Evolutionary conservation across 2,329 filamentous ascomycete species (phyloP).

Genomic region (Blastomyces gilchristii): DNA sequence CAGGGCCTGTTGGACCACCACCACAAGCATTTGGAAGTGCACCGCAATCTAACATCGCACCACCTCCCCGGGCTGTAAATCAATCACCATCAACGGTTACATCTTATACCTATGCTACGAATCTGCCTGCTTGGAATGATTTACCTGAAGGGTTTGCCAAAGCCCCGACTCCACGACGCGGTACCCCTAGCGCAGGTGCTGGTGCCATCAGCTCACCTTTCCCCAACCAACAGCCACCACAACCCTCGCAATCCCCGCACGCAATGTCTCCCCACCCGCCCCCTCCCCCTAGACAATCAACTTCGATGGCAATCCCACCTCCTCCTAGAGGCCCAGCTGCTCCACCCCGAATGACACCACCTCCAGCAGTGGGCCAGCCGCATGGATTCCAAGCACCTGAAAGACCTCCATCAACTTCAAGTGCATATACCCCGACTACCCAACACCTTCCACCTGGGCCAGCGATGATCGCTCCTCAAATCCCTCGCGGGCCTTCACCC

Average conservation of each 20-base stretch:
- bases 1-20: conserved; percentile 22
- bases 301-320: conserved; percentile 12
- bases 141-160: conserved; percentile 73
- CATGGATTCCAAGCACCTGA: conserved; percentile 40
- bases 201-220: conserved; percentile 67
- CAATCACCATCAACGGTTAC: conserved; percentile 60
- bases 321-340: conserved; percentile 35
- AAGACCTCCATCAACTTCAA: conserved; percentile 48
- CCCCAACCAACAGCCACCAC: conserved; percentile 53
- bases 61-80: conserved; percentile 55
- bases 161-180: conserved; percentile 57
- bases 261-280: conserved; percentile 43
- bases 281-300: conserved; percentile 47
- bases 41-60: conserved; percentile 39
- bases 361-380: conserved; percentile 48
- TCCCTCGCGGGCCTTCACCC: conserved; percentile 68
- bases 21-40: conserved; percentile 32
- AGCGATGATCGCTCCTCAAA: conserved; percentile 41
- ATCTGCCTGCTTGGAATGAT: conserved; percentile 85
- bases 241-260: conserved; percentile 21
- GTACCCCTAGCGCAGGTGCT: conserved; percentile 55
- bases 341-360: conserved; percentile 64
- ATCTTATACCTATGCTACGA: conserved; percentile 52
- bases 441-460: conserved; percentile 32
- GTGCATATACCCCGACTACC: conserved; percentile 53